Conservation (phyloP, 495 filamentous ascomycete species). For the Penicillium mononematosum region DNA sequence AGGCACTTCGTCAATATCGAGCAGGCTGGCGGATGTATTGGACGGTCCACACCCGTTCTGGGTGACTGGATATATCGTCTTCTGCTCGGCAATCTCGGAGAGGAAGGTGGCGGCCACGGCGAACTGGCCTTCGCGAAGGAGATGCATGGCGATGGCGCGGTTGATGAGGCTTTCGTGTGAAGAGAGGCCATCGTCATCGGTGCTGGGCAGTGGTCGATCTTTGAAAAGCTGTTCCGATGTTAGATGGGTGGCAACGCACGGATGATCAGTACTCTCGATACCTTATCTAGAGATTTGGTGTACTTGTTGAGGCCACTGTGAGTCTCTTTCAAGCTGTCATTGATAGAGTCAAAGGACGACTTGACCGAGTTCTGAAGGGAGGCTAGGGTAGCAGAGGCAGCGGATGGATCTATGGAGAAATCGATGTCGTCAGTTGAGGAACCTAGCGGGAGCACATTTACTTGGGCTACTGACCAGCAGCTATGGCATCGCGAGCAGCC, state of each 20-base stretch:
- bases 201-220: constrained; percentile 67
- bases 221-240: constrained; percentile 63
- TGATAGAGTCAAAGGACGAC: constrained; percentile 71
- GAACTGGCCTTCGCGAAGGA: constrained; percentile 93
- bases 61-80: constrained; percentile 18
- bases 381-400: constrained; percentile 66
- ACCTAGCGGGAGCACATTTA: constrained; percentile 8
- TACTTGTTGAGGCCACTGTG: constrained; percentile 76
- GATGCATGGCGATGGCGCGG: constrained; percentile 91
- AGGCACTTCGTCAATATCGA: constrained; percentile 57
- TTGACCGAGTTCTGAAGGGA: constrained; percentile 84
- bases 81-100: constrained; percentile 52
- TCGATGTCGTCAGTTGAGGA: constrained; percentile 16
- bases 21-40: constrained; percentile 22
- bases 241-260: background rate
- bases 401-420: constrained; percentile 59
- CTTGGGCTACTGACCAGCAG: constrained; percentile 50
- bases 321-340: constrained; percentile 75
- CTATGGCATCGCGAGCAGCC: constrained; percentile 67
- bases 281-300: constrained; percentile 79
- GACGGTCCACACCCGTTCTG: constrained; percentile 3
- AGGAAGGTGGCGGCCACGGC: constrained; percentile 79
- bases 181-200: constrained; percentile 78
- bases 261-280: constrained; percentile 26
- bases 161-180: constrained; percentile 76